Base-by-base conservation (phyloP, 805 yeast genomes). In the Candida verbasci region DNA sequence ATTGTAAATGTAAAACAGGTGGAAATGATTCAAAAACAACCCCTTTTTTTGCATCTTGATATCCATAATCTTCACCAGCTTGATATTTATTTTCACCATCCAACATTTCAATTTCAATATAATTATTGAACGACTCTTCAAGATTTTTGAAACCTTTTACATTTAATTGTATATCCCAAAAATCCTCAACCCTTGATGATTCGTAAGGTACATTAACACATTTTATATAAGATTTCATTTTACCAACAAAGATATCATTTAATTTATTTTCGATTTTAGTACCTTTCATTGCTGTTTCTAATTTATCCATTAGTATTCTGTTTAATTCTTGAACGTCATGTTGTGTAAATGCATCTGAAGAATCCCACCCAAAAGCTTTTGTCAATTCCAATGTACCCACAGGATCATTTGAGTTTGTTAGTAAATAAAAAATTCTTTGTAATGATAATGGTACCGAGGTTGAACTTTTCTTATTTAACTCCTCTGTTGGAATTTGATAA, bases 321-420 rank as follows among this genome's bases (percentile, higher is more conserved):
- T 89, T 88, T 55, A 93, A 70, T 58, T 93, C 99, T 57, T 93
- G 99, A 11, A 93, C 97, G 56, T 93, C 99, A 60, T 93, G 97
- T 61, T 93, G 99, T 2, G 95, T 86, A 59, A 93, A 93, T 0
- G 97, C 95, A 48, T 93, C 98, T 5, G 82, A 81, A 8, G 86
- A 74, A 55, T 88, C 96, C 99, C 99, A 93, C 7, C 99, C 98
- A 69, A 93, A 93, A 0, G 97, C 82, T 41, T 78, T 76, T 0
- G 98, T 93, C 36, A 93, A 69, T 53, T 86, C 96, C 43, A 76
- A 56, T 0, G 99, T 93, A 41, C 86, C 91, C 4, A 91, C 77
- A 0, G 97, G 85, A 15, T 76, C 77, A 9, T 71, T 64, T 0
- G 95, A 82, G 3, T 81, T 79, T 47, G 82, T 81, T 44, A 93